phyloP scores from a whole-genome alignment of 441 rosid species.

The Jatropha podagrica region DNA sequence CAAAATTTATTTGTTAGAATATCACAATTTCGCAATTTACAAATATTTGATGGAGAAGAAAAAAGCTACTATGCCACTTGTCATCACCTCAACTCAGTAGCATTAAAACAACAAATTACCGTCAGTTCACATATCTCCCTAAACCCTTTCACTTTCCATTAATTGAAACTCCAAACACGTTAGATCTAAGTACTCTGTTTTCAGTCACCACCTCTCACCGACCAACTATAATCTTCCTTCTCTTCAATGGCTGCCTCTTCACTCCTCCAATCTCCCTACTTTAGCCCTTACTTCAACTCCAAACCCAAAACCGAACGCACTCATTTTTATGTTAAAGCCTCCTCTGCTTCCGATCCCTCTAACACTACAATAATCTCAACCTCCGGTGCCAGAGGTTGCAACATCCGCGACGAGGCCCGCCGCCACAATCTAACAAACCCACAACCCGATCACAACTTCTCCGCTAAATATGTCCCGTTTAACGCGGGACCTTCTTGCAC shows the following conservation, averaged over 20 bases:
- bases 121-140: no score
- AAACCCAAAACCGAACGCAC: neutral
- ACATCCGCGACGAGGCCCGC: constrained; percentile 55
- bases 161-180: no score
- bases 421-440: constrained; percentile 30
- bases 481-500: constrained; percentile 23
- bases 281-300: constrained; percentile 20
- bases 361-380: neutral
- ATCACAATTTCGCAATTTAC: no score
- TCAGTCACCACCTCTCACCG: neutral
- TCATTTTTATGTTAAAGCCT: neutral
- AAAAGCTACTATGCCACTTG: no score
- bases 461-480: constrained; percentile 63
- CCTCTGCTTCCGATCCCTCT: constrained; percentile 11
- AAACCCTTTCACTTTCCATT: no score
- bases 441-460: constrained; percentile 26
- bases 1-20: no score
- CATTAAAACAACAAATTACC: no score
- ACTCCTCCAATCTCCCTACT: constrained; percentile 15
- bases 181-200: no score
- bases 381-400: constrained; percentile 18
- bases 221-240: neutral
- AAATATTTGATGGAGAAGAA: no score
- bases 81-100: no score
- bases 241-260: constrained; percentile 32